These are phyloP conservation scores for Neofusicoccum ribis DNA, from an alignment of 2,329 filamentous ascomycete species.

Conservation along the genomic window DNA sequence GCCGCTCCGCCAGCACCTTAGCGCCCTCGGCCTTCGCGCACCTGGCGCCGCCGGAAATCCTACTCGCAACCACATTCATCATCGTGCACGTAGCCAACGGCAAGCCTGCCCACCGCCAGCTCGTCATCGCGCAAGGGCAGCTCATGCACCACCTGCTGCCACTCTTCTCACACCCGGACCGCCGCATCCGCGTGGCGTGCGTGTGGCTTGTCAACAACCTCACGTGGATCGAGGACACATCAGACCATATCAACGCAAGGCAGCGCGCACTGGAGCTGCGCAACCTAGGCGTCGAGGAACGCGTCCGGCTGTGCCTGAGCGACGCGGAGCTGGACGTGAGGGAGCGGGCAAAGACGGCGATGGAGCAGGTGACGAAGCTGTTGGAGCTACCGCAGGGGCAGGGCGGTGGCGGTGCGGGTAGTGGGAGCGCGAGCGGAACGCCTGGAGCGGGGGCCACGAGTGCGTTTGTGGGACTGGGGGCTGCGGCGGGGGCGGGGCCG, in stretches of 20 bases:
- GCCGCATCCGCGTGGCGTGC: constrained; percentile 73
- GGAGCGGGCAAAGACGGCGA: constrained; percentile 78
- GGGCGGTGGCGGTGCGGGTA: not conserved
- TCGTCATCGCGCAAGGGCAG: constrained; percentile 66
- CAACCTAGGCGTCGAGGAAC: constrained; percentile 68
- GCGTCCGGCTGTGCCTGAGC: constrained; percentile 60
- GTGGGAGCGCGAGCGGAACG: not conserved
- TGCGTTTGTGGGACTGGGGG: not conserved
- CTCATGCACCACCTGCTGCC: constrained; percentile 71
- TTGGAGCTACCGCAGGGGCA: not conserved
- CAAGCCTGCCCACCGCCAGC: constrained; percentile 69
- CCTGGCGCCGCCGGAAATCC: constrained; percentile 57
- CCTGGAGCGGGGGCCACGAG: not conserved
- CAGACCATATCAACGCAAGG: constrained; percentile 64
- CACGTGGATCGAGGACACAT: constrained; percentile 74
- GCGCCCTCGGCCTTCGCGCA: not conserved
- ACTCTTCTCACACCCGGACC: constrained; percentile 71
- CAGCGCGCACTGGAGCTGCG: constrained; percentile 69
- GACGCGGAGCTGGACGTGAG: constrained; percentile 80
- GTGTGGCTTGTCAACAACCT: constrained; percentile 86
- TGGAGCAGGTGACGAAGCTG: constrained; percentile 56
- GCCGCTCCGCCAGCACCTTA: constrained; percentile 6
- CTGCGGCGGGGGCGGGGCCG: not conserved
- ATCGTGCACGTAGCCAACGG: constrained; percentile 88
- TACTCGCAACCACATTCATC: constrained; percentile 76